Evolutionary conservation across 495 filamentous ascomycete genomes (phyloP), one percentile per base, ranked within the genome.

Genomic region (Hyaloscypha variabilis): DNA sequence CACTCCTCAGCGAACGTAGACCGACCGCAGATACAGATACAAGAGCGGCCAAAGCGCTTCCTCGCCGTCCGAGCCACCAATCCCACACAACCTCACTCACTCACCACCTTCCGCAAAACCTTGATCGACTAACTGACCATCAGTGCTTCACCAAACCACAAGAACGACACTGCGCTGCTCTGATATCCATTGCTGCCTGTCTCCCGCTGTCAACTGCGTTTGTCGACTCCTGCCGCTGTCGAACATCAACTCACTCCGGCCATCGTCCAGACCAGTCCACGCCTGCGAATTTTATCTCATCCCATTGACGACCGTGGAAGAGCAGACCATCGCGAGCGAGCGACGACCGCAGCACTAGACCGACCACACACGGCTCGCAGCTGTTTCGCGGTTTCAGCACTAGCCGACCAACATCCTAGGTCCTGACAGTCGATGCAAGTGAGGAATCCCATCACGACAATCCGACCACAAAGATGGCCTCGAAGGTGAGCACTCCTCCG

Each of bases 391-490:
- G 11, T 46, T 46, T 46, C 11, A 46, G 39, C 39, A 46, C 39
- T 8, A 17, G 39, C 39, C 39, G 39, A 46, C 26, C n/a, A 30
- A 14, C 52, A 25, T 17, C 54, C 3, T 26, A 57, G 26, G 54
- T 6, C 54, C 6, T 21, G 14, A 36, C 58, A 60, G 21, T 61
- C 36, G 23, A 61, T 61, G 58, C 58, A 51, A 30, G 8, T 34
- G 24, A 59, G 28, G 49, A 29, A 46, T 50, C 24, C 42, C 23
- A 1, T 54, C 23, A 54, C 21, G n/a, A 62, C 66, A 14, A 17
- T n/a, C 71, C 71, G 64, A 68, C 66, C 63, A 66, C 57, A 69
- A 75, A 70, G 70, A 82, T 81, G 79, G 76, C 79, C 59, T 79
- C 79, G 49, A 81, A 81, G 73, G 79, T 82, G 67, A 70, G 75